Percentiles rank a stretch among this genome's conserved stretches.
phyloP scores from a whole-genome alignment of 208 protist species.

The Acanthamoeba sp. region DNA sequence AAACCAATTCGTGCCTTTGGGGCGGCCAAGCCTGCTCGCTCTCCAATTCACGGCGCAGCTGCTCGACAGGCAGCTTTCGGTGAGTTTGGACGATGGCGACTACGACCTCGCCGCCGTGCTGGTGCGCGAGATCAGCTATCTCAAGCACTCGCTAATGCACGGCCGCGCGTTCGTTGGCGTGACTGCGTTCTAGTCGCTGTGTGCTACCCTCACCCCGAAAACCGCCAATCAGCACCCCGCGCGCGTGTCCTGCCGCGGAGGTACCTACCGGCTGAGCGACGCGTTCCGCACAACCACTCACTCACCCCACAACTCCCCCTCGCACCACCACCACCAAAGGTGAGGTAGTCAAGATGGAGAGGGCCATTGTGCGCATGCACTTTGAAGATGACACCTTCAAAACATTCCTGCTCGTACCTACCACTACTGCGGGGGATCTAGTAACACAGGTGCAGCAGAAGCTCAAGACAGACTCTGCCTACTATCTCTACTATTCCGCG shows the following conservation, averaged over 20 bases:
- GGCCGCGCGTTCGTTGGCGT: neutral
- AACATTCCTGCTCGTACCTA: constrained; percentile 57
- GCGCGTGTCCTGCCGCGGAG: no score
- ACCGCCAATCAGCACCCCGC: no score
- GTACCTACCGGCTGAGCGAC: no score
- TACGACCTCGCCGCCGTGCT: neutral
- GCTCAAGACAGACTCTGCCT: neutral
- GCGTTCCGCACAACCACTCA: no score
- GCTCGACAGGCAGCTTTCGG: neutral
- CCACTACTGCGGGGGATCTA: constrained; percentile 32
- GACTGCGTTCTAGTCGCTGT: neutral
- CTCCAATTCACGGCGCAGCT: neutral
- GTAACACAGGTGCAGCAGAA: constrained; percentile 44
- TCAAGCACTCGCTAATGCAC: neutral
- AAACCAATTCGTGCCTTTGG: neutral
- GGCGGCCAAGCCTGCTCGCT: neutral
- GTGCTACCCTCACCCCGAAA: no score
- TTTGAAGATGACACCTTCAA: constrained; percentile 73
- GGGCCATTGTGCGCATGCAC: constrained; percentile 55
- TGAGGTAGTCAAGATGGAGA: constrained; percentile 47
- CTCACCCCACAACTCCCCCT: no score
- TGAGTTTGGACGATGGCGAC: neutral
- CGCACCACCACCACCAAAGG: no score
- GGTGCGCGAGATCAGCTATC: neutral
- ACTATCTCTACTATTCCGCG: constrained; percentile 31